Evolutionary conservation across 179 eudicot species (phyloP), one percentile per base, ranked within the genome.

Genomic region (Beta lomatogona): DNA sequence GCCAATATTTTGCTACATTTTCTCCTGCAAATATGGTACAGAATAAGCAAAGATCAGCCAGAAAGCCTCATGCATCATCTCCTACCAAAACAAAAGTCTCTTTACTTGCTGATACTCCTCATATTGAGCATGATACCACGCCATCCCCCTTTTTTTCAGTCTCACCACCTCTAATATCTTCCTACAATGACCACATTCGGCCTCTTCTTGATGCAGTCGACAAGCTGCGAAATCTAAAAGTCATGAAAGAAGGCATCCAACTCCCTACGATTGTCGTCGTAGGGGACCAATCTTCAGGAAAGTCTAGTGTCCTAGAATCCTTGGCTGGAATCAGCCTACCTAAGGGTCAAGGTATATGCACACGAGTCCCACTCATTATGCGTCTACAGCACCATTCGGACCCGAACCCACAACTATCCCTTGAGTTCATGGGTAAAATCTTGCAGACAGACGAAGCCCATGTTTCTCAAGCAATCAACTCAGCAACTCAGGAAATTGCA

Each of bases 241-340:
- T 89, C 31, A 85, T 79, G 75, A 83, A 84, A 21, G 94, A 87
- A 67, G 94, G 94, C 7, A 88, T 89, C 4, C 88, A 85, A 1
- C 90, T 91, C 6, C 94, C 92, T 5, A 89, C 94, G 52, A 89
- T 89, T 4, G 92, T 88, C 0, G 92, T 91, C 1, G 91, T 91
- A 4, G 94, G 94, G 0, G 92, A 91, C 52, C 92, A 91, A 57
- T 89, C 92, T 0, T 80, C 89, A 0, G 94, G 94, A 0, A 91
- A 91, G 45, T 89, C 92, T 0, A 89, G 92, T 16, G 92, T 91
- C 0, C 76, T 91, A 0, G 94, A 91, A 71, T 91, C 94, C 0
- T 79, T 91, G 0, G 94, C 94, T 13, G 89, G 88, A 0, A 91
- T 91, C 19, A 88, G 86, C 53, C 86, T 91, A 10, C 94, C 94